Percentiles rank a stretch among this genome's conserved stretches.
These are phyloP conservation scores for Leccinum subspadiceum DNA, from an alignment of 1,284 basidiomycete species.

Conservation along the genomic window DNA sequence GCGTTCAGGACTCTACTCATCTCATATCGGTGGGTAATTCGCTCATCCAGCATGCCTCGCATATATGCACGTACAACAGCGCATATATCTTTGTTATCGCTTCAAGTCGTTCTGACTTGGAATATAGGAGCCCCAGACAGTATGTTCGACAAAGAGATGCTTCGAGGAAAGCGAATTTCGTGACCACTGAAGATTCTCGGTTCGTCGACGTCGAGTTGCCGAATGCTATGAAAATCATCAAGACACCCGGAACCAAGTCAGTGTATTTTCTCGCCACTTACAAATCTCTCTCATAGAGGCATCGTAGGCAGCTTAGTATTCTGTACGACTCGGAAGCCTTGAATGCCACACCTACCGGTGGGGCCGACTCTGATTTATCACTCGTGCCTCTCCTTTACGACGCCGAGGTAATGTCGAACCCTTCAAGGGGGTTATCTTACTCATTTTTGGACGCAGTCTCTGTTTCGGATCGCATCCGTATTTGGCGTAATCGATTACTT, in stretches of 20 bases:
- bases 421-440: background rate
- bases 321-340: slow-evolving; percentile 56
- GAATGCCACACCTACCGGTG: slow-evolving; percentile 27
- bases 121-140: slow-evolving; percentile 43
- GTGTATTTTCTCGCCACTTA: background rate
- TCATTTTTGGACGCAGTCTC: slow-evolving; percentile 34
- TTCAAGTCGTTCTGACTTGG: slow-evolving; percentile 5
- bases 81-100: slow-evolving; percentile 27
- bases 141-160: slow-evolving; percentile 32
- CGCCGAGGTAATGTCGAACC: slow-evolving; percentile 44
- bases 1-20: slow-evolving; percentile 71
- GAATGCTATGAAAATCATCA: slow-evolving; percentile 49
- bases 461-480: slow-evolving; percentile 45
- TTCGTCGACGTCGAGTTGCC: slow-evolving; percentile 46
- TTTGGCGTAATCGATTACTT: slow-evolving; percentile 59
- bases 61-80: slow-evolving; percentile 19
- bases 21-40: slow-evolving; percentile 63
- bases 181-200: slow-evolving; percentile 20
- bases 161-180: slow-evolving; percentile 13
- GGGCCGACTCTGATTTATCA: slow-evolving; percentile 40
- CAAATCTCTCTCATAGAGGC: background rate
- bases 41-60: background rate
- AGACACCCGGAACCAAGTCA: slow-evolving; percentile 29
- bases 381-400: slow-evolving; percentile 58
- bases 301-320: slow-evolving; percentile 49